phyloP scores from a whole-genome alignment of 1,284 basidiomycete species.

The Kwoniella shivajii region DNA sequence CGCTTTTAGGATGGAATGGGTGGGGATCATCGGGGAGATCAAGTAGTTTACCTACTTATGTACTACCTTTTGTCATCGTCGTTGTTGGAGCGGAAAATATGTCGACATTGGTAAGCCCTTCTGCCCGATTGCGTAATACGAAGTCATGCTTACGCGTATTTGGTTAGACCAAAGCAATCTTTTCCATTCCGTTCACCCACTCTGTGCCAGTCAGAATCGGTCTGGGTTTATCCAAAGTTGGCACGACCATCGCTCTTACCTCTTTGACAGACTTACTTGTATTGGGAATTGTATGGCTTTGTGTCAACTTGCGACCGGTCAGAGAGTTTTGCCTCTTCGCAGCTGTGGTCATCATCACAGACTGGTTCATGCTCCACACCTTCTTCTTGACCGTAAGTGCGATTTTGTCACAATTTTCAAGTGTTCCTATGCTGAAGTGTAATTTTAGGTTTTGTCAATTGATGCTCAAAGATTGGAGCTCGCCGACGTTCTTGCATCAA shows the following conservation, averaged over 20 bases:
- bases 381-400: constrained; percentile 58
- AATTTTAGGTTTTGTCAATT: constrained; percentile 56
- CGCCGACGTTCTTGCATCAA: constrained; percentile 46
- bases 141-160: background rate
- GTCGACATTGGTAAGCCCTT: constrained; percentile 75
- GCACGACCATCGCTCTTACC: constrained; percentile 88
- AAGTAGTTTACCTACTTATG: constrained; percentile 55
- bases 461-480: constrained; percentile 60
- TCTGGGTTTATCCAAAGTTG: constrained; percentile 80
- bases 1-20: constrained; percentile 50
- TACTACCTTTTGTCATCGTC: constrained; percentile 90
- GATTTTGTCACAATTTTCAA: background rate
- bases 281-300: constrained; percentile 74
- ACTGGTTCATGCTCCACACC: constrained; percentile 73
- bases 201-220: constrained; percentile 92
- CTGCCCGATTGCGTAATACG: too few species aligned
- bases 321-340: constrained; percentile 93
- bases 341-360: constrained; percentile 88
- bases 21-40: constrained; percentile 36
- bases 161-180: constrained; percentile 80
- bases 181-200: constrained; percentile 82
- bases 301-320: constrained; percentile 73
- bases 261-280: constrained; percentile 84
- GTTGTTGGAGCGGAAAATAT: constrained; percentile 98
- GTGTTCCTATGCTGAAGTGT: background rate